Evolutionary conservation across 2,329 filamentous ascomycete genomes (phyloP).

Genomic region (Blastomyces emzantsi): DNA sequence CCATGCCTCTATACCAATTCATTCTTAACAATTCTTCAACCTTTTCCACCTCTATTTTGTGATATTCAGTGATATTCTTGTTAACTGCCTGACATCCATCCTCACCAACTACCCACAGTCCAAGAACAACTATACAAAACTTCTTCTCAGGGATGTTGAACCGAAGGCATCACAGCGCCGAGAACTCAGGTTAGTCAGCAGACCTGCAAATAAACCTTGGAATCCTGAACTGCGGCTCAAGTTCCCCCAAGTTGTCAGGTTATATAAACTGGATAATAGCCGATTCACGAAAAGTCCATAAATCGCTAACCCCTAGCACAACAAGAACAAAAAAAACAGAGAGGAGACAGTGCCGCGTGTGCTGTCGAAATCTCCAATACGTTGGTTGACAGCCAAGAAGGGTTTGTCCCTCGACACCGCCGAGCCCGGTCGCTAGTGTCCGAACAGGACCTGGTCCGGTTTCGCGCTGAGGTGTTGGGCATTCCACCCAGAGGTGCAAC

Average conservation of each 20-base stretch:
- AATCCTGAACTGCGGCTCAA: neutral
- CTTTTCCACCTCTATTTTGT: neutral
- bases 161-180: neutral
- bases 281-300: neutral
- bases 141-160: neutral
- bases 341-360: slow-evolving; percentile 2
- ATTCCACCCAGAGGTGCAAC: slow-evolving; percentile 7
- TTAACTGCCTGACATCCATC: neutral
- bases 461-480: slow-evolving; percentile 16
- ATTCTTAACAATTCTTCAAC: neutral
- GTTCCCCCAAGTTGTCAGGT: neutral
- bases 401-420: slow-evolving; percentile 15
- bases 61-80: neutral
- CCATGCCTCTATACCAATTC: neutral
- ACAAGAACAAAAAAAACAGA: neutral
- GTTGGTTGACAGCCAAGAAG: slow-evolving; percentile 5
- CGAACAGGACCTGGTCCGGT: slow-evolving; percentile 15
- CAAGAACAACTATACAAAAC: neutral
- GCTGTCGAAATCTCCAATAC: slow-evolving; percentile 13
- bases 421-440: slow-evolving; percentile 16
- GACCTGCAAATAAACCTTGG: too few species aligned
- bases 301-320: neutral
- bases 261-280: neutral
- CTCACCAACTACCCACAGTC: neutral
- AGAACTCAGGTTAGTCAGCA: slow-evolving; percentile 1